A percentile compares a stretch with the other conserved stretches of the same genome.
These are phyloP conservation scores for Cercophora sp. DNA, from an alignment of 495 filamentous ascomycete genomes.

Conservation along the genomic window DNA sequence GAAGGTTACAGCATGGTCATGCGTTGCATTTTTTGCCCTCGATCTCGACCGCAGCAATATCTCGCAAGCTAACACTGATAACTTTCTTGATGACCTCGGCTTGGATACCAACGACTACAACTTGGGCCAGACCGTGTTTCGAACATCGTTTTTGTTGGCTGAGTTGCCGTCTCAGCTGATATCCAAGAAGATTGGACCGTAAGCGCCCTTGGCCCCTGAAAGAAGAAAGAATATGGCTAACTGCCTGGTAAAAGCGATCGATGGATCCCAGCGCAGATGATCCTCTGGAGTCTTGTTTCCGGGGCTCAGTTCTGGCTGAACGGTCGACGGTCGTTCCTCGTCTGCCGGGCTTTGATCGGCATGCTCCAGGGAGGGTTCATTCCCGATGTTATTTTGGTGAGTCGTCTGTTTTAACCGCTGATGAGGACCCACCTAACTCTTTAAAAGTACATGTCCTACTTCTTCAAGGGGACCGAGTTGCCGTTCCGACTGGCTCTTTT, in stretches of 20 bases:
- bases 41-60: slow-evolving; percentile 75
- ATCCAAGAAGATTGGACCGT: slow-evolving; percentile 70
- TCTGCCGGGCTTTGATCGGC: slow-evolving; percentile 62
- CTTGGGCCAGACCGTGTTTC: slow-evolving; percentile 71
- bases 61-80: slow-evolving; percentile 36
- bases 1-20: slow-evolving; percentile 55
- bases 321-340: slow-evolving; percentile 58
- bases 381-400: slow-evolving; percentile 36
- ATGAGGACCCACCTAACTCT: too few species aligned
- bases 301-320: slow-evolving; percentile 62
- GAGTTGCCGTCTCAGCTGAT: slow-evolving; percentile 75
- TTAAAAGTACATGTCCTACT: slow-evolving; percentile 40
- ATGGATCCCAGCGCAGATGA: slow-evolving; percentile 83
- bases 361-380: slow-evolving; percentile 74
- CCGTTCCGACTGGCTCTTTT: slow-evolving; percentile 44
- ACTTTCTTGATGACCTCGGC: slow-evolving; percentile 21
- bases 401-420: too few species aligned
- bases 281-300: slow-evolving; percentile 72
- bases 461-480: slow-evolving; percentile 50
- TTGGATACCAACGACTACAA: slow-evolving; percentile 57
- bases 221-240: not conserved
- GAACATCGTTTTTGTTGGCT: slow-evolving; percentile 61
- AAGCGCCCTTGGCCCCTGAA: not conserved
- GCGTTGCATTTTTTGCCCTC: slow-evolving; percentile 78
- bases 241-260: slow-evolving; percentile 43